phyloP scores from a whole-genome alignment of 2,329 filamentous ascomycete genomes.

The Curvularia lunata region DNA sequence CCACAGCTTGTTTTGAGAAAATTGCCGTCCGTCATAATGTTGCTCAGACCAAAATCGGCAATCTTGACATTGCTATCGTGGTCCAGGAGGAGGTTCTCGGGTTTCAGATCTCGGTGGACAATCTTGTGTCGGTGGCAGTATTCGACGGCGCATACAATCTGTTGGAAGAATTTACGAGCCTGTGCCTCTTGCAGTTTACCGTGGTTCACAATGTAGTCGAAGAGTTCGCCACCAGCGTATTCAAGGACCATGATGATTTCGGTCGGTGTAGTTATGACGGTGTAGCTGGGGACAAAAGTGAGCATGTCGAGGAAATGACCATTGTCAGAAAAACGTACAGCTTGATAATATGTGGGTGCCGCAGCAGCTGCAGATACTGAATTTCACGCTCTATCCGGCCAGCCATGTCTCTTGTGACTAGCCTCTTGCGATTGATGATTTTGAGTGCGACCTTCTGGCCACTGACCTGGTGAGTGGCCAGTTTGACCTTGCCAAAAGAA shows the following conservation, averaged over 20 bases:
- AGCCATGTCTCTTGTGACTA: conserved; percentile 97
- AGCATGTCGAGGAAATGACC: neutral
- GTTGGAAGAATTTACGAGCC: conserved; percentile 97
- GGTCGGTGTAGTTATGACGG: conserved; percentile 89
- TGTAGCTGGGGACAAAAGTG: conserved; percentile 67
- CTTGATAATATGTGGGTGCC: conserved; percentile 99
- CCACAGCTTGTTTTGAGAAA: conserved; percentile 98
- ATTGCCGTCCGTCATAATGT: conserved; percentile 99
- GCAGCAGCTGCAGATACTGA: conserved; percentile 91
- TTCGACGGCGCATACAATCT: conserved; percentile 98
- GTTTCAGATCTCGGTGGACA: conserved; percentile 95
- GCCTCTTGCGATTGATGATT: conserved; percentile 94
- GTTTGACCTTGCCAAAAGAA: conserved; percentile 98
- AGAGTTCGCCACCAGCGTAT: conserved; percentile 94
- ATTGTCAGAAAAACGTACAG: conserved; percentile 64
- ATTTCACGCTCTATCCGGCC: conserved; percentile 97
- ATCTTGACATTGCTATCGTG: conserved; percentile 98
- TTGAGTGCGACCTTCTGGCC: conserved; percentile 96
- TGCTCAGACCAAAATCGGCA: conserved; percentile 96
- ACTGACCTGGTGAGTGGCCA: conserved; percentile 89
- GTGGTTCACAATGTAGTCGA: conserved; percentile 96
- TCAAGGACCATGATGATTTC: conserved; percentile 99
- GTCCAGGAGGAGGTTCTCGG: conserved; percentile 94
- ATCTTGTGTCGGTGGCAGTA: conserved; percentile 99
- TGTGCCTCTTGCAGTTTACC: conserved; percentile 89